Evolutionary conservation across 768 basidiomycete genomes (phyloP), one percentile per base, ranked within the genome.

Genomic region (Dacryopinax primogenitus): DNA sequence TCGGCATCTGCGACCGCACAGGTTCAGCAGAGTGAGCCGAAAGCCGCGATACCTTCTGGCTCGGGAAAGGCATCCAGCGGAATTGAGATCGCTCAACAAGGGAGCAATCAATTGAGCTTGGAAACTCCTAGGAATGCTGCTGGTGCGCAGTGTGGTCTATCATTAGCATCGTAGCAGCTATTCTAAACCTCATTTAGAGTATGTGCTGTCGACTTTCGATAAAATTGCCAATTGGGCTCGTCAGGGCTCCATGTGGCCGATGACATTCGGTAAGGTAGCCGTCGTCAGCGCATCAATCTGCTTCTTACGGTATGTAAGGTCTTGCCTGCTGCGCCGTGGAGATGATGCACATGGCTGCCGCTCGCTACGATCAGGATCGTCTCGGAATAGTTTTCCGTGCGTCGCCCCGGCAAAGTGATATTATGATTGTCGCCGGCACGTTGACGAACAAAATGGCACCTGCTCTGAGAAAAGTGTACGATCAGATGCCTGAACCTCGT

Each of bases 371-470:
- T 76, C 96, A 98, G 75, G 96, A 99, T 75, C 84, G 96, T 67
- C 80, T 99, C 33, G 96, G 96, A 68, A 86, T 98, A 65, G 90
- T 99, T 41, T 99, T 99, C 81, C 92, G 96, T 79, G 96, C 95
- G n/a, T 92, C 88, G 79, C 96, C 96, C 47, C 87, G 96, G 67
- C 91, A 97, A 78, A 91, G 88, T 67, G 92, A 96, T 73, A 88
- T 96, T 73, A 97, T 97, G 95, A 99, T 99, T 73, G 96, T 99
- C 47, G 95, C 95, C 61, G 96, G 96, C 34, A 99, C 96, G 0
- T 78, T 99, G 71, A 99, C 96, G 67, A 99, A 99, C 80, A 98
- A 99, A 79, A 99, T 99, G 96, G 96, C 94, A 3, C 96, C 96
- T 41, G 95, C 96, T 7, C 75, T 99, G 73, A 83, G 96, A 71